Evolutionary conservation across 306 rosid species (phyloP), one percentile per base, ranked within the genome.

Genomic region (Albizia julibrissin): DNA sequence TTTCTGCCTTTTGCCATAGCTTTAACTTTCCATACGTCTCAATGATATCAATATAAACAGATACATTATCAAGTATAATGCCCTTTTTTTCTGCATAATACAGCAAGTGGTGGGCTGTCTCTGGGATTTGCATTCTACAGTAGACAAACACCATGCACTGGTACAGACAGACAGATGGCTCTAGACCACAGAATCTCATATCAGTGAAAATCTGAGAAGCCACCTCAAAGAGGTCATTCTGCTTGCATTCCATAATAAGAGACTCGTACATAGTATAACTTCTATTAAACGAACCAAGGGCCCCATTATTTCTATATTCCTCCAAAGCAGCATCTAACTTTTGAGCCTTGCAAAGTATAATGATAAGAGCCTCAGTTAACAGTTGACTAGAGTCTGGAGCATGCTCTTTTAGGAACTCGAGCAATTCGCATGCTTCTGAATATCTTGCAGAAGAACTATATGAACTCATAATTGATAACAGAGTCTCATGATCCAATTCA

Each of bases 1-100:
- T 89, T 90, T 95, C 99, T 70, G 99, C 94, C 79, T 89, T 89
- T 88, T 91, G 95, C 99, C 99, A 95, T 39, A 82, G 81, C 89
- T 88, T 95, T 46, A 91, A 82, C 87, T 93, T 91, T 77, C 97
- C 97, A 82, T 89, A 95, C 11, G 92, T 89, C 64, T 93, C 97
- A 75, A 95, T 75, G 65, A 93, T 87, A 84, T 87, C 84, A 72
- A 83, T 79, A 81, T 85, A 90, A 70, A 87, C 71, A 43, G 88
- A 83, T 62, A 87, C 22, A 49, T 80, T 73, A 54, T 85, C 91
- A 64, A 85, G 74, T 43, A 71, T 12, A 76, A 84, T 74, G 81
- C 91, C 97, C 33, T 84, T 90, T 65, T 71, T 85, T 75, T 85
- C 95, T 42, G 90, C 97, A 84, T 85, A 83, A 77, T 87, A 87